Base-by-base conservation (phyloP, 352 stramenopile genomes). In the Phytophthora pluvialis region DNA sequence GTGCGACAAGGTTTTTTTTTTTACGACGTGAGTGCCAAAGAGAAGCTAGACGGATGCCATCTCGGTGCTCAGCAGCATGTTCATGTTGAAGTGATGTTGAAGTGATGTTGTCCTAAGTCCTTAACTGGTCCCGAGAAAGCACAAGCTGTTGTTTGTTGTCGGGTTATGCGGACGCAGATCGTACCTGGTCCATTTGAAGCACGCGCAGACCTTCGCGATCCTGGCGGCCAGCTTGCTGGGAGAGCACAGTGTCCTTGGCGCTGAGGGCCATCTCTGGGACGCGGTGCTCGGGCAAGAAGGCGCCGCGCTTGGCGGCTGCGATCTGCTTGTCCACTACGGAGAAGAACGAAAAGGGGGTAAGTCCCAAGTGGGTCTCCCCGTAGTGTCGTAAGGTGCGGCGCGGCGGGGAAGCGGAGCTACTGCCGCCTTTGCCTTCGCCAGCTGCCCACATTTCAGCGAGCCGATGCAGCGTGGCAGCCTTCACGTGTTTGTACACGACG, bases 301-400 rank as follows among this genome's bases (percentile, higher is more conserved):
- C 53, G 1, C 83, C 79, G 7, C 81, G 79, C 53, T 83, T 86
- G 72, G 71, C 80, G 0, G 58, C 64, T 5, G 75, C 67, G 13
- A 86, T 57, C 36, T 85, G 74, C 26, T 67, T 67, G 36, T 89
- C 76, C 43, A 89, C 80, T 47, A 90, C 80, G 4, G 45, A 43
- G 39, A 92, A 84, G 54, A 92, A 89, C 60, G 80, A 81, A 12
- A 84, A 72, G 16, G 83, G 72, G 0, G 75, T 90, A 40, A 92
- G 73, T 3, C 81, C 83, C 33, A 78, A 58, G 31, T 81, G 70
- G 52, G 35, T 71, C 5, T 68, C 64, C 11, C 42, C 60, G 21
- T 42, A 45, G 6, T 55, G 35, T 10, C 66, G 59, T 29, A 57
- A 9, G 44, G 56, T 5, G 15, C 48, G 15, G 35, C 11, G 52